Percentiles rank a stretch among this genome's conserved stretches.
phyloP scores from a whole-genome alignment of 495 filamentous ascomycete species.

The Xylaria acuta region DNA sequence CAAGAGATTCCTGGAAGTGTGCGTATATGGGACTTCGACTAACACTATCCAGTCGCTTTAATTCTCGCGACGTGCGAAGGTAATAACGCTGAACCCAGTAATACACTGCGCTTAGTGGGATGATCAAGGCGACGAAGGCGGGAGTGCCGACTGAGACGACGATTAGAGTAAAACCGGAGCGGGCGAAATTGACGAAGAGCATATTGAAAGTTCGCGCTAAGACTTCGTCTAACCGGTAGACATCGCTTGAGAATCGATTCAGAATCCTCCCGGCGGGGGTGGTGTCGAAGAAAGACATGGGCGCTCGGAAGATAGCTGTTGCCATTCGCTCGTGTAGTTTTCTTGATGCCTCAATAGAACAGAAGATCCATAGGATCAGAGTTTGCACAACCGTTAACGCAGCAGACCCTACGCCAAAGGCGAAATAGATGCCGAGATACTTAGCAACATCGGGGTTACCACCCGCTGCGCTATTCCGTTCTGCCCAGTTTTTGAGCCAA shows the following conservation, averaged over 20 bases:
- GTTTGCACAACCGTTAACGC: slow-evolving; percentile 89
- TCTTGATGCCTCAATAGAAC: slow-evolving; percentile 95
- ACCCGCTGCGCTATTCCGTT: slow-evolving; percentile 70
- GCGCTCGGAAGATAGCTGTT: slow-evolving; percentile 94
- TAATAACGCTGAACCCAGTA: slow-evolving; percentile 97
- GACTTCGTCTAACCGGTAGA: slow-evolving; percentile 95
- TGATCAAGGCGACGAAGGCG: slow-evolving; percentile 75
- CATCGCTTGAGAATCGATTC: slow-evolving; percentile 96
- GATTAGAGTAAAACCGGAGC: slow-evolving; percentile 82
- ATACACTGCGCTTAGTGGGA: slow-evolving; percentile 84
- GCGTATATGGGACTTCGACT: slow-evolving; percentile 96
- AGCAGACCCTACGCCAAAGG: slow-evolving; percentile 89
- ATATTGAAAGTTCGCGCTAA: slow-evolving; percentile 91
- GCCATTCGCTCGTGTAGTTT: slow-evolving; percentile 99
- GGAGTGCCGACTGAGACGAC: slow-evolving; percentile 86
- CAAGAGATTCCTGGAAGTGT: slow-evolving; percentile 97
- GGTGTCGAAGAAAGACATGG: slow-evolving; percentile 99
- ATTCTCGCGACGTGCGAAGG: slow-evolving; percentile 90
- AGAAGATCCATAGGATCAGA: slow-evolving; percentile 97
- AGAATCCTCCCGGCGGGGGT: slow-evolving; percentile 97
- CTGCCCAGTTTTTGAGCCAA: slow-evolving; percentile 95
- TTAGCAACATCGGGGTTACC: slow-evolving; percentile 79
- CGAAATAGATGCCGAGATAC: slow-evolving; percentile 94
- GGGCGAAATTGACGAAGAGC: slow-evolving; percentile 88
- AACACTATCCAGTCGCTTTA: slow-evolving; percentile 95